These are phyloP conservation scores for Boletellus sp. DNA, from an alignment of 768 basidiomycete genomes.

Conservation along the genomic window DNA sequence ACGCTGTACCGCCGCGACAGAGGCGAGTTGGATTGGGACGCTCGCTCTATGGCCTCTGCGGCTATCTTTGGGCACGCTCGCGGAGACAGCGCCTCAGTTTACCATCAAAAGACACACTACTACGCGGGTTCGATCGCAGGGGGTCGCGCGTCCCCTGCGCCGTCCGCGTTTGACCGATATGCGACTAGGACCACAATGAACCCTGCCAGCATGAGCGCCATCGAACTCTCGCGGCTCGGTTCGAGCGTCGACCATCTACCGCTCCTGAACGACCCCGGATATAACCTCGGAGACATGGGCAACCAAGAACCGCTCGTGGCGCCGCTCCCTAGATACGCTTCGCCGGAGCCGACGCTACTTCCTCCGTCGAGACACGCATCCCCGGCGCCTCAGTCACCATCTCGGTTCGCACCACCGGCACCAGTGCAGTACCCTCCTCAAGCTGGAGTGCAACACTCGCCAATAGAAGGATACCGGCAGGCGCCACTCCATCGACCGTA, in stretches of 20 bases:
- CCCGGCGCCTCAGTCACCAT: slow-evolving; percentile 27
- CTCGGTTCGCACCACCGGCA: slow-evolving; percentile 36
- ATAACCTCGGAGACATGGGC: slow-evolving; percentile 9
- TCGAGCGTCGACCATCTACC: slow-evolving; percentile 53
- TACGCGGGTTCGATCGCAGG: slow-evolving; percentile 33
- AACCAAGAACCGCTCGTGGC: slow-evolving; percentile 11
- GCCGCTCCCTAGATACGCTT: slow-evolving; percentile 27
- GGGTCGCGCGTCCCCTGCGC: slow-evolving; percentile 38
- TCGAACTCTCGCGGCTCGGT: slow-evolving; percentile 58
- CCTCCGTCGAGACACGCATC: slow-evolving; percentile 30
- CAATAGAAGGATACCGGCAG: slow-evolving; percentile 45
- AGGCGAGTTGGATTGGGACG: slow-evolving; percentile 88
- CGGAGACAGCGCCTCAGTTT: slow-evolving; percentile 36
- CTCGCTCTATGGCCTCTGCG: slow-evolving; percentile 65
- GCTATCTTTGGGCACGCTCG: slow-evolving; percentile 43
- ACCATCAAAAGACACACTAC: slow-evolving; percentile 41
- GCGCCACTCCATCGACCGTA: slow-evolving; percentile 63
- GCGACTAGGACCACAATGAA: slow-evolving; percentile 45
- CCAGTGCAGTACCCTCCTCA: slow-evolving; percentile 40
- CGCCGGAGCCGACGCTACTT: slow-evolving; percentile 13
- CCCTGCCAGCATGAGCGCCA: slow-evolving; percentile 31
- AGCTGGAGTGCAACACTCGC: slow-evolving; percentile 20
- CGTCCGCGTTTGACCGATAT: slow-evolving; percentile 56
- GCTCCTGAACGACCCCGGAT: slow-evolving; percentile 40
- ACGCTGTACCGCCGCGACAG: slow-evolving; percentile 71